Base-by-base conservation (phyloP, 2,329 filamentous ascomycete genomes). In the Plenodomus biglobosus region DNA sequence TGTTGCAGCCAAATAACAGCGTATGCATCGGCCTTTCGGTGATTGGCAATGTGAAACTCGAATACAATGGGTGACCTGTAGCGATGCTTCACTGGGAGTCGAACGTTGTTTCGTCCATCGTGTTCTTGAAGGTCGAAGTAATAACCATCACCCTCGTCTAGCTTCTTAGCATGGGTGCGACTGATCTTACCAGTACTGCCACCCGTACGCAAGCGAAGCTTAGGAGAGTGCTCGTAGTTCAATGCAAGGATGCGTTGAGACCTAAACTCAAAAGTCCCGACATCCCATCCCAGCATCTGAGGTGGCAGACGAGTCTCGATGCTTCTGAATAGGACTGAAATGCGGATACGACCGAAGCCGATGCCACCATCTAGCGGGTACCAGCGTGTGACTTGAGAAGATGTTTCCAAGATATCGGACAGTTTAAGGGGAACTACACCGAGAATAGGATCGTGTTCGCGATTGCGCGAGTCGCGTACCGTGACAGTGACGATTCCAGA, bases 291-390 rank as follows among this genome's bases (percentile, higher is more conserved):
- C 3, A 96, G 81, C 72, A 96, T 87, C 35, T 85, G 76, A 0
- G 88, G 88, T n/a, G 92, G 92, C 1, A 97, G 78, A 38, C 85
- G 85, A 44, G 92, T 87, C 70, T 96, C 92, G 37, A 96, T 83
- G 21, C 89, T 92, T 21, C 92, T 86, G 82, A 96, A 96, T 2
- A 97, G 80, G 2, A 97, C 73, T 0, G 90, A 95, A 58, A 99
- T 87, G 35, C 92, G 86, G 50, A 95, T 81, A 7, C 92, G 87
- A 34, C 94, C 94, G 56, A 94, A 97, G 0, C 94, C 76, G 54
- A 97, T 86, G 10, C 94, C 94, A 18, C 92, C 94, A 65, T 96
- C 92, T 0, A 99, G 80, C n/a, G 94, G 92, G 69, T 96, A 97
- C 91, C 92, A 96, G 50, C 91, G 80, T 2, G 91, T 95, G 45